Percentiles rank a stretch among this genome's conserved stretches.
Conservation (phyloP, 495 filamentous ascomycete species). For the Mytilinidion resinicola region DNA sequence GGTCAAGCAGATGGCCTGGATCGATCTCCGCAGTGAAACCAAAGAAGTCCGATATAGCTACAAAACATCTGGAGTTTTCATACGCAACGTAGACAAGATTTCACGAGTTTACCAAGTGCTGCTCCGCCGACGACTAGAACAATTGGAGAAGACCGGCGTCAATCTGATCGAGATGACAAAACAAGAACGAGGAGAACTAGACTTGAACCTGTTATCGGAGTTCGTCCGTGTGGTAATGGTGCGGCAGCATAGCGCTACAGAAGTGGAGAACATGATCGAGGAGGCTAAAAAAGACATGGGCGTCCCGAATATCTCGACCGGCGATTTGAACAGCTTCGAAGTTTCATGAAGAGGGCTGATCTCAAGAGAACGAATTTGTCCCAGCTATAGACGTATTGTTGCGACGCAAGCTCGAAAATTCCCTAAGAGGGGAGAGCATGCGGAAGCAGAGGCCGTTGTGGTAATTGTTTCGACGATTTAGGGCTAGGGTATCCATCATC, state of each 20-base stretch:
- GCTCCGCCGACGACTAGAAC: constrained; percentile 10
- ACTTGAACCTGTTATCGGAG: constrained; percentile 22
- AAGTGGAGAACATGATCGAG: constrained; percentile 24
- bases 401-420: no score
- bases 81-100: constrained; percentile 4
- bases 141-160: constrained; percentile 4
- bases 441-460: no score
- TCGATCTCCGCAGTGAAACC: constrained; percentile 8
- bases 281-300: constrained; percentile 22
- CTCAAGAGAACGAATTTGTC: background rate
- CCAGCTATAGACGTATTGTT: background rate
- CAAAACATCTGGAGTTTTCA: background rate
- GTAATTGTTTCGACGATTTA: no score
- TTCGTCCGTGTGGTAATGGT: constrained; percentile 24
- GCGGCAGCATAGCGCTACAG: constrained; percentile 8
- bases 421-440: no score
- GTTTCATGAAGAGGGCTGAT: constrained; percentile 9
- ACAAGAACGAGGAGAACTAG: constrained; percentile 9
- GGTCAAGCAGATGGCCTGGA: constrained; percentile 15
- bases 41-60: background rate
- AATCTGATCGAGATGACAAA: constrained; percentile 8
- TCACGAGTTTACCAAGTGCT: constrained; percentile 13
- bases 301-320: constrained; percentile 18
- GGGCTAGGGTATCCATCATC: no score
- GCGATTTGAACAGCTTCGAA: constrained; percentile 19